phyloP scores from a whole-genome alignment of 805 yeast genomes.

The Cyberlindnera nakhonratchasimensis region DNA sequence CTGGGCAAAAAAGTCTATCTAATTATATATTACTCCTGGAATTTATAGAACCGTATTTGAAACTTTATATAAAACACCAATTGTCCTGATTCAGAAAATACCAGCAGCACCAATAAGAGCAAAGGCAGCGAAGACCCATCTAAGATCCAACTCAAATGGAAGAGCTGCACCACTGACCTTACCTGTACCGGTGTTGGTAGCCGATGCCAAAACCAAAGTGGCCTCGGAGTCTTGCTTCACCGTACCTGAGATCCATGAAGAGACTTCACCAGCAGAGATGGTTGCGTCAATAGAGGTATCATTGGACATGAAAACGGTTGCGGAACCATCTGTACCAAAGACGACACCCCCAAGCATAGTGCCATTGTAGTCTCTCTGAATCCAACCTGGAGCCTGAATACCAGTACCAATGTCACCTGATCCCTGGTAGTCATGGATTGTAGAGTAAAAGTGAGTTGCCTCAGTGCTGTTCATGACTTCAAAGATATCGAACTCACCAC shows the following conservation, averaged over 20 bases:
- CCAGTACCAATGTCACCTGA: conserved; percentile 61
- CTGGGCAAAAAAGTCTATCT: not conserved
- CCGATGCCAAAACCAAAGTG: conserved; percentile 31
- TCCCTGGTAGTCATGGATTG: conserved; percentile 76
- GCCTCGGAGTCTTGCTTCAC: conserved; percentile 29
- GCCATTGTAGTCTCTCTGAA: conserved; percentile 47
- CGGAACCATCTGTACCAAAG: conserved; percentile 58
- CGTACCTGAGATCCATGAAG: conserved; percentile 41
- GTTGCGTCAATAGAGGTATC: conserved; percentile 44
- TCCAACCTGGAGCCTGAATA: conserved; percentile 51
- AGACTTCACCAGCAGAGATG: conserved; percentile 43
- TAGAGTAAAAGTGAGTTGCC: conserved; percentile 52
- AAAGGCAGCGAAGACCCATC: conserved; percentile 22
- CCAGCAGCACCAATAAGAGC: conserved; percentile 20
- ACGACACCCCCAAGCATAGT: conserved; percentile 71
- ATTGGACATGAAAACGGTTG: conserved; percentile 58
- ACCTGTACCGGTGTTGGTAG: conserved; percentile 37
- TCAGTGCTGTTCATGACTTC: conserved; percentile 68
- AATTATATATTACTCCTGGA: too few species aligned
- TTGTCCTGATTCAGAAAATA: conserved; percentile 1
- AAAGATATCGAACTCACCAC: conserved; percentile 77
- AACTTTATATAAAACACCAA: not conserved
- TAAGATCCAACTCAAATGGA: conserved; percentile 19
- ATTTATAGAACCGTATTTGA: too few species aligned
- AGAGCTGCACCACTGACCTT: conserved; percentile 14